Percentiles rank a stretch among this genome's conserved stretches.
Evolutionary conservation across 2,329 filamentous ascomycete genomes (phyloP).

Genomic region (Ceratocystis destructans): DNA sequence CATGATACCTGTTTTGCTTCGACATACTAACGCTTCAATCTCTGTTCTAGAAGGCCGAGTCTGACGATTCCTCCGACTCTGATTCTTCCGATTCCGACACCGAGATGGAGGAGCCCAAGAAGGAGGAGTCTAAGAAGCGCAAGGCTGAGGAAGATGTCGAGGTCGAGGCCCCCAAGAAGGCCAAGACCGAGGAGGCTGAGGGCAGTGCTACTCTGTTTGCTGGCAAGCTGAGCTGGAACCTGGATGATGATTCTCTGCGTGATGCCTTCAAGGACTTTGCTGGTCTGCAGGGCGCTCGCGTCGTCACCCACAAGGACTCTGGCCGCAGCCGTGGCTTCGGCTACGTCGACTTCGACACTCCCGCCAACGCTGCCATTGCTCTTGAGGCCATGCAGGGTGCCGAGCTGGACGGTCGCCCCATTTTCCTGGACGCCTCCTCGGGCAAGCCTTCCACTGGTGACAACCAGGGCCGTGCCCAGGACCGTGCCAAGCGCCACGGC

Average conservation of each 20-base stretch:
- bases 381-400: conserved; percentile 59
- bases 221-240: conserved; percentile 80
- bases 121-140: conserved; percentile 33
- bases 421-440: conserved; percentile 53
- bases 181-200: conserved; percentile 46
- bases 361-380: conserved; percentile 55
- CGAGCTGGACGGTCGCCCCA: conserved; percentile 57
- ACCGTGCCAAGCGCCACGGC: conserved; percentile 57
- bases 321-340: conserved; percentile 86
- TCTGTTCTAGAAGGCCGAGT: conserved; percentile 23
- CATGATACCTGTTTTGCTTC: too few species aligned
- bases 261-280: conserved; percentile 71
- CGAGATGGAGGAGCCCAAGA: conserved; percentile 26
- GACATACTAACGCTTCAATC: conserved; percentile 23
- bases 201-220: conserved; percentile 51
- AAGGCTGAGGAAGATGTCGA: conserved; percentile 36
- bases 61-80: conserved; percentile 25
- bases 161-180: conserved; percentile 47
- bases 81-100: conserved; percentile 25
- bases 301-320: conserved; percentile 69
- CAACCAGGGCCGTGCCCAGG: conserved; percentile 43
- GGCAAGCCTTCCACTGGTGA: conserved; percentile 44
- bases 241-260: conserved; percentile 70
- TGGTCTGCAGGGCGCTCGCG: conserved; percentile 56
- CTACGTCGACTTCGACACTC: conserved; percentile 71